Evolutionary conservation across 2,329 filamentous ascomycete genomes (phyloP).

Genomic region (Myrmaecium sp.): DNA sequence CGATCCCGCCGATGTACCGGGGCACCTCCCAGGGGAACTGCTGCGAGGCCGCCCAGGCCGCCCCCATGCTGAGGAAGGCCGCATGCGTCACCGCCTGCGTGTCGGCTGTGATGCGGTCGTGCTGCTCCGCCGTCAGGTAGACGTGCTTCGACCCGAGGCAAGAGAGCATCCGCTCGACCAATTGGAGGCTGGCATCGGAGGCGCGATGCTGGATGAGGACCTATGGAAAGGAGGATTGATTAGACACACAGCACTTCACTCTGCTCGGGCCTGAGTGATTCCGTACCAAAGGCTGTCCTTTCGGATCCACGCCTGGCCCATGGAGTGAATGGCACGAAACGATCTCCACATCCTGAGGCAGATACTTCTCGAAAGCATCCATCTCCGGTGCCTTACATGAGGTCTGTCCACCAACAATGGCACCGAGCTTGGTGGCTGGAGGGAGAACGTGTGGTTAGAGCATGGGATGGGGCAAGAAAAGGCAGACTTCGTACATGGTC

Average conservation of each 20-base stretch:
- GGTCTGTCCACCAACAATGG: conserved; percentile 92
- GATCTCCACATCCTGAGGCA: conserved; percentile 80
- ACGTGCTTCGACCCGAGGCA: conserved; percentile 79
- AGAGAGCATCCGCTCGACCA: conserved; percentile 65
- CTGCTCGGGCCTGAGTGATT: conserved; percentile 3
- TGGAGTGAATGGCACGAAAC: conserved; percentile 94
- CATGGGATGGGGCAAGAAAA: conserved; percentile 3
- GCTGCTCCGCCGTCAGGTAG: conserved; percentile 67
- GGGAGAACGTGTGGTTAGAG: conserved; percentile 4
- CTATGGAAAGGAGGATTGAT: conserved; percentile 19
- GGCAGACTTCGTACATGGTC: conserved; percentile 56
- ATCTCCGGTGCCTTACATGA: conserved; percentile 98
- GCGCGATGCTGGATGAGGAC: conserved; percentile 84
- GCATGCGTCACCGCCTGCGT: conserved; percentile 97
- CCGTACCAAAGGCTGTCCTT: conserved; percentile 70
- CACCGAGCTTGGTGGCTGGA: conserved; percentile 79
- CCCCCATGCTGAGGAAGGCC: conserved; percentile 90
- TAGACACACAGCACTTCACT: background rate
- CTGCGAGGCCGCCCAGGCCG: conserved; percentile 85
- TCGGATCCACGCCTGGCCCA: conserved; percentile 75
- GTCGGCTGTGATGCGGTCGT: conserved; percentile 95
- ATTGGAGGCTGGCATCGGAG: conserved; percentile 53
- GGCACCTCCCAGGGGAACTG: conserved; percentile 95
- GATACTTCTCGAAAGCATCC: conserved; percentile 73
- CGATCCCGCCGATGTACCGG: conserved; percentile 93